These are phyloP conservation scores for Xylaria castorea DNA, from an alignment of 495 filamentous ascomycete species.

Conservation along the genomic window DNA sequence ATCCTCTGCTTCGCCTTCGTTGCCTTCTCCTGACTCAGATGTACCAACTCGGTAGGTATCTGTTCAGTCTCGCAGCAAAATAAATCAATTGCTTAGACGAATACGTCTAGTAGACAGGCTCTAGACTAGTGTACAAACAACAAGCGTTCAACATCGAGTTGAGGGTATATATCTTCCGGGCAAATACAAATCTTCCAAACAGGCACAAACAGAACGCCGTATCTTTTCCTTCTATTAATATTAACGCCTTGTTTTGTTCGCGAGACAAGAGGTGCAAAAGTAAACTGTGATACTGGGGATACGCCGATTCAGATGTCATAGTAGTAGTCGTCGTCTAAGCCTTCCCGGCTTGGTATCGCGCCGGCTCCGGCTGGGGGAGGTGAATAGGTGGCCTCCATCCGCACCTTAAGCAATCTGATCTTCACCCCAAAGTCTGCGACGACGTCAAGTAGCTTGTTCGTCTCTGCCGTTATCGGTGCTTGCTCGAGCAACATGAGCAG, in stretches of 20 bases:
- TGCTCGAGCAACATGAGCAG: slow-evolving; percentile 94
- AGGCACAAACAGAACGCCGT: slow-evolving; percentile 19
- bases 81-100: neutral
- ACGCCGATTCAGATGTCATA: slow-evolving; percentile 61
- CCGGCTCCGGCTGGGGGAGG: slow-evolving; percentile 58
- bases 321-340: slow-evolving; percentile 72
- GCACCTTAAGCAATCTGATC: slow-evolving; percentile 90
- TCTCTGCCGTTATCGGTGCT: slow-evolving; percentile 95
- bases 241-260: neutral
- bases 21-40: neutral
- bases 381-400: slow-evolving; percentile 75
- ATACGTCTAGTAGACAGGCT: neutral
- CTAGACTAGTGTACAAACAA: slow-evolving; percentile 12
- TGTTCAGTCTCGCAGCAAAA: neutral
- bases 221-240: neutral
- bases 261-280: neutral
- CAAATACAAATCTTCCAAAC: slow-evolving; percentile 13
- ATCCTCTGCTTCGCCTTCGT: neutral
- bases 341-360: slow-evolving; percentile 65
- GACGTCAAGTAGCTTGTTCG: slow-evolving; percentile 82
- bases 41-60: neutral
- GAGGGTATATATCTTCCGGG: slow-evolving; percentile 27
- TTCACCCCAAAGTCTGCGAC: slow-evolving; percentile 91
- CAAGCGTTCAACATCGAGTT: slow-evolving; percentile 8
- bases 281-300: neutral